phyloP scores from a whole-genome alignment of 2,329 filamentous ascomycete genomes.

The Dactylella cylindrospora region DNA sequence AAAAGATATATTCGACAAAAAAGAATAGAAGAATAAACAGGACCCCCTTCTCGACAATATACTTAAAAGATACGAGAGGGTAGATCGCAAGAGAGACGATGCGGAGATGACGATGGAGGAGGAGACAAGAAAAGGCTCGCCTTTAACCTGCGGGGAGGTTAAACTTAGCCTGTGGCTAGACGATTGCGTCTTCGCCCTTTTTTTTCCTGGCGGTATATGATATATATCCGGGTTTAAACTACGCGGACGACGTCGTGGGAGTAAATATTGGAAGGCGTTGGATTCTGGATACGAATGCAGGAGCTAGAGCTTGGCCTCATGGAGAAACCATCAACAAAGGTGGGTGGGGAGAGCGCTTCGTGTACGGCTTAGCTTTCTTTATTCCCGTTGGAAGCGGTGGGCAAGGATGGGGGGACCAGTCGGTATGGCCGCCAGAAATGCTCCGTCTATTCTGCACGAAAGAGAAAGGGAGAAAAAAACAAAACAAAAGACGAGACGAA shows the following conservation, averaged over 20 bases:
- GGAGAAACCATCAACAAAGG: slow-evolving; percentile 18
- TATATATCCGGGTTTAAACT: slow-evolving; percentile 37
- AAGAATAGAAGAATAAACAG: slow-evolving; percentile 20
- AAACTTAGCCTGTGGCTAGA: slow-evolving; percentile 41
- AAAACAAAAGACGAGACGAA: slow-evolving; percentile 43
- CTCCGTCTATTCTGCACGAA: slow-evolving; percentile 23
- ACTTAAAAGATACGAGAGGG: slow-evolving; percentile 13
- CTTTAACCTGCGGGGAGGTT: slow-evolving; percentile 39
- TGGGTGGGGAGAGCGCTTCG: slow-evolving; percentile 26
- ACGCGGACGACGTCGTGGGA: slow-evolving; percentile 36
- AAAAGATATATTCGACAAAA: slow-evolving; percentile 5
- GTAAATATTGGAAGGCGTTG: slow-evolving; percentile 43
- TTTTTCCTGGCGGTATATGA: slow-evolving; percentile 23
- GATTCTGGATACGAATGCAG: slow-evolving; percentile 39
- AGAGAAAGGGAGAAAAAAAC: too few species aligned
- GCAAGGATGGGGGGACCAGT: slow-evolving; percentile 21
- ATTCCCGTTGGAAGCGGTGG: slow-evolving; percentile 28
- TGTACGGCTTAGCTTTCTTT: slow-evolving; percentile 38
- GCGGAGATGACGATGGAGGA: slow-evolving; percentile 6
- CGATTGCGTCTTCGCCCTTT: slow-evolving; percentile 20
- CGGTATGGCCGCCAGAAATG: slow-evolving; percentile 36
- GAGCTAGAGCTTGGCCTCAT: slow-evolving; percentile 36
- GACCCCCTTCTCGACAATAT: slow-evolving; percentile 6
- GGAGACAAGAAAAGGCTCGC: slow-evolving; percentile 20
- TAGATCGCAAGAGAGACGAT: slow-evolving; percentile 5